Conservation (phyloP, 2,329 filamentous ascomycete genomes). For the Ceratocystis albifundus region DNA sequence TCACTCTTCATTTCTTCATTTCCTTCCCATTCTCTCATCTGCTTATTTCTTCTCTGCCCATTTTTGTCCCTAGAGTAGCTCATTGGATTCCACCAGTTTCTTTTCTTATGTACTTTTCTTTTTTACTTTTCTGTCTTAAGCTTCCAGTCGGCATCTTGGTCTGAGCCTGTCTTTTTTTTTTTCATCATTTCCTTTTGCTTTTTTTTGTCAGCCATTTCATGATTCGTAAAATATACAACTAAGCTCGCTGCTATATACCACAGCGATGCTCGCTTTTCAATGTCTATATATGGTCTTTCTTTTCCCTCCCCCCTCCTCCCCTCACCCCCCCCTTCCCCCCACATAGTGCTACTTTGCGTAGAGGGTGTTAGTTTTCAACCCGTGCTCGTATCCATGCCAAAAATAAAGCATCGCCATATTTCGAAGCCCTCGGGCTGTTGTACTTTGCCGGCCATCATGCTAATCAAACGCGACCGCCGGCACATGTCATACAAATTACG, state of each 20-base stretch:
- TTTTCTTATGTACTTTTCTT: not conserved
- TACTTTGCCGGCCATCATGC: not conserved
- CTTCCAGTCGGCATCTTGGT: not conserved
- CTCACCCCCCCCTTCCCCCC: not conserved
- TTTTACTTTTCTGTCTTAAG: not conserved
- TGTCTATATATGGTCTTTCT: not conserved
- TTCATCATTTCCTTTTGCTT: not conserved
- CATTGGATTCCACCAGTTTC: not conserved
- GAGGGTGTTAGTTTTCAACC: not conserved
- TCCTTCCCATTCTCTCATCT: not conserved
- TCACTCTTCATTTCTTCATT: not conserved
- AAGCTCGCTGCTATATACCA: not conserved
- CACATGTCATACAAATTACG: not conserved
- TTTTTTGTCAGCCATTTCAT: not conserved
- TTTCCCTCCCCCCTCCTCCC: too few species aligned
- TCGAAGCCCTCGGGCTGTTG: not conserved
- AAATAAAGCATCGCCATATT: not conserved
- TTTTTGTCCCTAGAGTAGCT: constrained; percentile 3
- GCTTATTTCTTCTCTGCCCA: constrained; percentile 6
- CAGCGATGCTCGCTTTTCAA: not conserved
- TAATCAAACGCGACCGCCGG: not conserved
- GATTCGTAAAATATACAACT: constrained; percentile 2
- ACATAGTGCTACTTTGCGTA: not conserved
- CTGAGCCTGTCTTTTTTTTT: not conserved
- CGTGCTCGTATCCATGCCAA: not conserved